Conservation (phyloP, 2,329 filamentous ascomycete genomes). For the Sclerotinia spermophila region DNA sequence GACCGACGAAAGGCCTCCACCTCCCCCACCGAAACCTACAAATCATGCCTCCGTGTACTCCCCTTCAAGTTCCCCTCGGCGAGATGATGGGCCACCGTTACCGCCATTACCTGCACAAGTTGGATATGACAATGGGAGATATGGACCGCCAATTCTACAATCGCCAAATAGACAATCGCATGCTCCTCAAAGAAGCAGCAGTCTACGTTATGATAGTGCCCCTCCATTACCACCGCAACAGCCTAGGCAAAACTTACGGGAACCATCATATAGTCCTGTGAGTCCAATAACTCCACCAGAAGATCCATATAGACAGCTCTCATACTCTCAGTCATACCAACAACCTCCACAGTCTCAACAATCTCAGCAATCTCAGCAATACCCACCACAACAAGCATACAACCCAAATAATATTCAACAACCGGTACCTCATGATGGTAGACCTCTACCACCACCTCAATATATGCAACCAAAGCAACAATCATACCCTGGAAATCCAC, state of each 20-base stretch:
- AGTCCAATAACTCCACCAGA: constrained; percentile 31
- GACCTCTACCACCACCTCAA: constrained; percentile 24
- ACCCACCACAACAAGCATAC: constrained; percentile 10
- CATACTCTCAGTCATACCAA: constrained; percentile 28
- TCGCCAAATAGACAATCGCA: constrained; percentile 23
- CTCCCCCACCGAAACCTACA: constrained; percentile 37
- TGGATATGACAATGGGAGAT: constrained; percentile 25
- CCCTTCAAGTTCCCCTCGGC: constrained; percentile 22
- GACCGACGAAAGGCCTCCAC: constrained; percentile 30
- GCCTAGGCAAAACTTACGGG: constrained; percentile 25
- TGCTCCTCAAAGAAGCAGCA: constrained; percentile 36
- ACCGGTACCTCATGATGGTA: constrained; percentile 22
- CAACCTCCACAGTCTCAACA: constrained; percentile 23
- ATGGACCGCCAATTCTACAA: constrained; percentile 27
- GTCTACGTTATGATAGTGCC: constrained; percentile 34
- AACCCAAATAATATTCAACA: constrained; percentile 21
- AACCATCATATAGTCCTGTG: constrained; percentile 31
- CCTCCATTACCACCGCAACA: constrained; percentile 35
- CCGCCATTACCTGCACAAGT: constrained; percentile 35
- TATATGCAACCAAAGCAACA: constrained; percentile 28
- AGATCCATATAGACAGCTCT: constrained; percentile 24
- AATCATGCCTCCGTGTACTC: constrained; percentile 24
- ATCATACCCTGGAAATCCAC: constrained; percentile 25
- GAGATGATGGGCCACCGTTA: constrained; percentile 35
- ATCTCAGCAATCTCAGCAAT: constrained; percentile 23